These are phyloP conservation scores for Purshia tridentata DNA, from an alignment of 306 rosid species.

Conservation along the genomic window DNA sequence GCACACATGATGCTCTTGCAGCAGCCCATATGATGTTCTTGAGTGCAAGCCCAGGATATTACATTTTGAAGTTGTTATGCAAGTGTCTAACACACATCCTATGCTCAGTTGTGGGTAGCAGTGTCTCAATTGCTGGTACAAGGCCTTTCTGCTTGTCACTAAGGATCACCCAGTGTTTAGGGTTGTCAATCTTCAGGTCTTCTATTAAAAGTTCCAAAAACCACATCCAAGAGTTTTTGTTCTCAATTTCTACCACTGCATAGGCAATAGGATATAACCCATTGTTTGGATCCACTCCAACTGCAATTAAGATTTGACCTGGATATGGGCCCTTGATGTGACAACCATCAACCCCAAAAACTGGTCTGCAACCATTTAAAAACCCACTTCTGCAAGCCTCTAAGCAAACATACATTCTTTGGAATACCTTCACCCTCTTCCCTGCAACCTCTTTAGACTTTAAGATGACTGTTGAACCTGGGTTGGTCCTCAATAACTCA, in stretches of 20 bases:
- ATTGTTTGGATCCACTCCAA: not conserved
- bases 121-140: not conserved
- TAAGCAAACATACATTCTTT: too few species aligned
- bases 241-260: not conserved
- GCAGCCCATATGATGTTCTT: not conserved
- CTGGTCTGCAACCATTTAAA: too few species aligned
- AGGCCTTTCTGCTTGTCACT: not conserved
- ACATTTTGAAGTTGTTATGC: not conserved
- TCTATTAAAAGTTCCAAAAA: not conserved
- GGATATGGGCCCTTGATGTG: not conserved
- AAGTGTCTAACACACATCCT: not conserved
- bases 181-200: not conserved
- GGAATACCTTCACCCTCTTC: too few species aligned
- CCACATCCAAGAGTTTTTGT: not conserved
- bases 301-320: not conserved
- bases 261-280: not conserved
- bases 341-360: not conserved
- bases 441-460: too few species aligned
- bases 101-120: not conserved
- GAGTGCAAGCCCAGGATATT: not conserved
- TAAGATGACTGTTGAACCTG: too few species aligned
- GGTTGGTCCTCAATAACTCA: too few species aligned
- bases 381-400: too few species aligned
- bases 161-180: not conserved
- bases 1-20: not conserved